Conservation (phyloP, 2,329 filamentous ascomycete genomes). For the Bertia moriformis region DNA sequence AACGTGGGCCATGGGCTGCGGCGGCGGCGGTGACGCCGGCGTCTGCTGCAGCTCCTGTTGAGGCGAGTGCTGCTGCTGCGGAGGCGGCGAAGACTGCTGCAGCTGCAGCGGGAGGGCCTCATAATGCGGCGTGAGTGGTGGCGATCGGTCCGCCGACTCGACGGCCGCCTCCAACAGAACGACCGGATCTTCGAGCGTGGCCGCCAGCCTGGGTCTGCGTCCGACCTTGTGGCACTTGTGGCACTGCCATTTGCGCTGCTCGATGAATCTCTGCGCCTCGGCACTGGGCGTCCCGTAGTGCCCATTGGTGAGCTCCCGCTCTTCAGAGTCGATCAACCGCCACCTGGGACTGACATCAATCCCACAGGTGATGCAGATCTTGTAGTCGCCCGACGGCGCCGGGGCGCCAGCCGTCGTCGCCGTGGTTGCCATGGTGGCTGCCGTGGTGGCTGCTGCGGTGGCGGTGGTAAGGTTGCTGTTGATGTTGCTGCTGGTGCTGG, state of each 20-base stretch:
- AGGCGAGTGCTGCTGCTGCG: too few relatives aligned
- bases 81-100: too few relatives aligned
- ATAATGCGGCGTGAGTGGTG: too few relatives aligned
- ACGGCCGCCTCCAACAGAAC: slow-evolving; percentile 9
- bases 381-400: slow-evolving; percentile 26
- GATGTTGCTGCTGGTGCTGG: too few relatives aligned
- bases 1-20: too few relatives aligned
- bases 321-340: slow-evolving; percentile 43
- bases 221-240: slow-evolving; percentile 56
- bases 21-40: background rate
- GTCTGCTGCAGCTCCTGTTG: too few relatives aligned
- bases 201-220: slow-evolving; percentile 22
- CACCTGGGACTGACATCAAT: slow-evolving; percentile 63
- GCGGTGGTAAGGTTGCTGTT: slow-evolving; percentile 2
- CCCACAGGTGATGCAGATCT: slow-evolving; percentile 47
- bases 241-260: slow-evolving; percentile 53
- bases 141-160: slow-evolving; percentile 3
- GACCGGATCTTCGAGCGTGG: too few relatives aligned
- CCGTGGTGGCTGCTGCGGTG: slow-evolving; percentile 11
- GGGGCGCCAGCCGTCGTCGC: slow-evolving; percentile 5
- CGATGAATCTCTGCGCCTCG: slow-evolving; percentile 43
- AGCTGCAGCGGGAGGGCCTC: too few relatives aligned
- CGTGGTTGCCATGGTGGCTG: slow-evolving; percentile 4
- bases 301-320: slow-evolving; percentile 35
- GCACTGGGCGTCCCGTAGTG: slow-evolving; percentile 31